Base-by-base conservation (phyloP, 2,329 filamentous ascomycete species). In the Apiospora sp. region DNA sequence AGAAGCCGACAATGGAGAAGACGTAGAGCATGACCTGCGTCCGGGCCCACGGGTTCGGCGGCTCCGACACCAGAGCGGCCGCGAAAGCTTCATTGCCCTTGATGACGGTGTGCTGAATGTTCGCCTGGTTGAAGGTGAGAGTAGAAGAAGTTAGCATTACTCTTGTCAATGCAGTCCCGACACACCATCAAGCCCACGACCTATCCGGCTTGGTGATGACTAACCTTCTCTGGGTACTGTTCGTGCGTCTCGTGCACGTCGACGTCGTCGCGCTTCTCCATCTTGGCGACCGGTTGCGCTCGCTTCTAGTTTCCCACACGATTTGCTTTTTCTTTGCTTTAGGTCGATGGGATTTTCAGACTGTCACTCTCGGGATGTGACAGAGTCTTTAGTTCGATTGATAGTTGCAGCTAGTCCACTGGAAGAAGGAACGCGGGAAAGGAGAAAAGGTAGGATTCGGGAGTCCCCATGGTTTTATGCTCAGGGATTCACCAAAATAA, bases 11-110 rank as follows among this genome's bases (percentile, higher is more conserved):
- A 72, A 87, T 76, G 73, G 84, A 87, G 76, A 84, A 84, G 71
- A 75, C 74, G 74, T 87, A 87, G 74, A 86, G 79, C 75, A 85
- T 74, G 72, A 84, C 70, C 64, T 85, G 84, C 49, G 79, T 73
- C 46, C 73, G 79, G 44, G 83, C 83, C 78, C 82, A 86, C 64
- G 84, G 80, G 48, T 75, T 80, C 34, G 86, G 84, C 12, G 86
- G 85, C 76, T 90, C 88, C 80, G 87, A 86, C 77, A 88, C 77
- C 79, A 87, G 83, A 30, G 89, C 88, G 79, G 90, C 86, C 75
- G 87, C 85, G 80, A 86, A 89, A 69, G 87, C 87, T 75, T 88
- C 86, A 75, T 85, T 86, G 73, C 88, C 88, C 34, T 78, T 82
- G 76, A 89, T 82, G 72, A 87, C 81, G 75, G 84, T 87, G 75